phyloP scores from a whole-genome alignment of 2,329 filamentous ascomycete species.

The Claviceps africana region DNA sequence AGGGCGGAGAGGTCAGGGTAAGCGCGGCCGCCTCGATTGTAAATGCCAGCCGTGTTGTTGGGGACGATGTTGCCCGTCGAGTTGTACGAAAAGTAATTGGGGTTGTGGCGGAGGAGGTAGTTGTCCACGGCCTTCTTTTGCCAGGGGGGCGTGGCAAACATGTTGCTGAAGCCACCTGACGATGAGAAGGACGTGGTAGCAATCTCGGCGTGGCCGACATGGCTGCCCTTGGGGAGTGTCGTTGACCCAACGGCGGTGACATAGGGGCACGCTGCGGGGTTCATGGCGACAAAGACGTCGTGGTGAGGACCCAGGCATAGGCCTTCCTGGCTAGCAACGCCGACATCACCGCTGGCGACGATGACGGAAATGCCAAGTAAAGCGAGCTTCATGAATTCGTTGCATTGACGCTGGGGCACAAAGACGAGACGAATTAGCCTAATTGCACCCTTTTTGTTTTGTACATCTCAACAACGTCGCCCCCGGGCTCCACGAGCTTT shows the following conservation, averaged over 20 bases:
- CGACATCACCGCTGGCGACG: constrained; percentile 20
- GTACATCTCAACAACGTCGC: too few relatives aligned
- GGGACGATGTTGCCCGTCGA: constrained; percentile 8
- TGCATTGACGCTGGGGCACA: constrained; percentile 21
- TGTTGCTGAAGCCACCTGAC: constrained; percentile 35
- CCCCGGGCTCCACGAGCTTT: too few relatives aligned
- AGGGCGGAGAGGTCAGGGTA: constrained; percentile 35
- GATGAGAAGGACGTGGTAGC: constrained; percentile 25
- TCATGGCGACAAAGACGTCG: constrained; percentile 32
- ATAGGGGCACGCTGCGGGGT: constrained; percentile 34
- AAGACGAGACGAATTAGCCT: neutral
- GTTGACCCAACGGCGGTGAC: constrained; percentile 37
- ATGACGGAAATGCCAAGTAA: constrained; percentile 27
- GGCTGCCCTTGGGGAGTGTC: constrained; percentile 13
- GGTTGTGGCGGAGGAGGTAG: constrained; percentile 8
- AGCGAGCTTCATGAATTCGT: constrained; percentile 32
- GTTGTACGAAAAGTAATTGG: constrained; percentile 8
- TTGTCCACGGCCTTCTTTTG: constrained; percentile 20
- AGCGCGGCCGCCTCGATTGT: constrained; percentile 32
- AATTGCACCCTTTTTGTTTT: too few relatives aligned
- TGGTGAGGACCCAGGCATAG: constrained; percentile 13
- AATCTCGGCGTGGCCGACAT: constrained; percentile 4
- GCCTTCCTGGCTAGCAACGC: constrained; percentile 8
- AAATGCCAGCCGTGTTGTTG: constrained; percentile 13
- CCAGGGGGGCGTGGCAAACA: constrained; percentile 32